These are phyloP conservation scores for Phytophthora fragariaefolia DNA, from an alignment of 352 stramenopile genomes.

Conservation along the genomic window DNA sequence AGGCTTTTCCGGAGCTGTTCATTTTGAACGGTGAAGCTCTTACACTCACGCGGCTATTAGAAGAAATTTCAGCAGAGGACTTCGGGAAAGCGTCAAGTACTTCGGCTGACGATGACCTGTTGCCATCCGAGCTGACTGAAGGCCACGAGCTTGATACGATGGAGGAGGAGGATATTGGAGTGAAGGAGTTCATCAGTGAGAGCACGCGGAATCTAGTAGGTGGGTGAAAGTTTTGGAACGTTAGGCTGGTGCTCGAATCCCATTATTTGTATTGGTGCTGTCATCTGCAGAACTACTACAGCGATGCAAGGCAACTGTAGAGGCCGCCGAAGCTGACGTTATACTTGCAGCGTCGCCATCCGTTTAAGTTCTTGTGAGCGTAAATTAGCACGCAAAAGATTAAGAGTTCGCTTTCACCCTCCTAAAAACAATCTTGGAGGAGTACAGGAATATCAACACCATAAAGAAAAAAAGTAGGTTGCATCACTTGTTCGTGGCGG, in stretches of 20 bases:
- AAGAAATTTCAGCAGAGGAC: conserved; percentile 16
- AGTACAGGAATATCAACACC: conserved; percentile 34
- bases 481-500: conserved; percentile 15
- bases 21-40: conserved; percentile 64
- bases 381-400: conserved; percentile 11
- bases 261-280: neutral
- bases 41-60: conserved; percentile 40
- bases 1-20: conserved; percentile 51
- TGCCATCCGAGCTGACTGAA: conserved; percentile 2
- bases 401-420: conserved; percentile 9
- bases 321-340: conserved; percentile 12
- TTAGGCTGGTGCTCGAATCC: too few species aligned
- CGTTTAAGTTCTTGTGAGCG: neutral
- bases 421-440: conserved; percentile 6
- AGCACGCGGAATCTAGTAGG: conserved; percentile 35
- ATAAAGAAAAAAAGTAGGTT: conserved; percentile 24
- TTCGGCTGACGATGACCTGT: neutral
- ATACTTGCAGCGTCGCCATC: conserved; percentile 22
- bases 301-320: conserved; percentile 29
- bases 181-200: conserved; percentile 32
- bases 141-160: neutral
- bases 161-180: conserved; percentile 16
- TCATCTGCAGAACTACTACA: conserved; percentile 31
- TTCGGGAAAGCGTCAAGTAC: conserved; percentile 5
- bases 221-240: conserved; percentile 11